Conservation (phyloP, 176 grass and related monocot species). For the Triticum turgidum region DNA sequence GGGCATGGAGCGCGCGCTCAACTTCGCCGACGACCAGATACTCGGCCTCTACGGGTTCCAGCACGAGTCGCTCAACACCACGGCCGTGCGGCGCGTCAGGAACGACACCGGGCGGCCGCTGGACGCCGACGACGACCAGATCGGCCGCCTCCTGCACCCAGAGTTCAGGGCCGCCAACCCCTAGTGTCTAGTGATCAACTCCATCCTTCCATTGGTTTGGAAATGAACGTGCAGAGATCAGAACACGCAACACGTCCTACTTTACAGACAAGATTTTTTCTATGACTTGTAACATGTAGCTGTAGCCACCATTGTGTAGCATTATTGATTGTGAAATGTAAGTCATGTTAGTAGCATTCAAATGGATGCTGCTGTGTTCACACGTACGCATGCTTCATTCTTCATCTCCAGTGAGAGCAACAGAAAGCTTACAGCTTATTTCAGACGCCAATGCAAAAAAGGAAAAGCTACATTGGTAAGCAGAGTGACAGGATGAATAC, state of each 20-base stretch:
- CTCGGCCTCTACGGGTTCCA: constrained; percentile 75
- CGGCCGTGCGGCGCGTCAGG: constrained; percentile 51
- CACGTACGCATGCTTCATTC: not conserved
- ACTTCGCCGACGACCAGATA: constrained; percentile 92
- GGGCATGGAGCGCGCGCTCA: constrained; percentile 80
- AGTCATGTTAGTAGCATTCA: not conserved
- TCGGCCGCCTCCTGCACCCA: constrained; percentile 69
- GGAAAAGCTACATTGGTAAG: not conserved
- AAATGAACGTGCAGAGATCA: not conserved
- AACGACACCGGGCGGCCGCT: constrained; percentile 57
- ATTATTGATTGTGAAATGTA: not conserved
- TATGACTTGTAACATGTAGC: not conserved
- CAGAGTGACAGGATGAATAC: not conserved
- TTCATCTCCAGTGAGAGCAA: not conserved
- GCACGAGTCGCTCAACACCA: constrained; percentile 67
- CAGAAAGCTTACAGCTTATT: not conserved
- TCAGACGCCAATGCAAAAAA: not conserved
- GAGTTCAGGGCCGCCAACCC: constrained; percentile 38
- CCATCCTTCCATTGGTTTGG: not conserved
- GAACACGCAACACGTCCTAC: not conserved
- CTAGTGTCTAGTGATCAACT: not conserved
- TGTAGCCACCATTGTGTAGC: not conserved
- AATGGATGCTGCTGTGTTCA: not conserved
- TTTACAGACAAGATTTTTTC: not conserved
- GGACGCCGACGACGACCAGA: constrained; percentile 53